A percentile compares a stretch with the other conserved stretches of the same genome.
These are phyloP conservation scores for Boeremia exigua DNA, from an alignment of 2,329 filamentous ascomycete species.

Conservation along the genomic window DNA sequence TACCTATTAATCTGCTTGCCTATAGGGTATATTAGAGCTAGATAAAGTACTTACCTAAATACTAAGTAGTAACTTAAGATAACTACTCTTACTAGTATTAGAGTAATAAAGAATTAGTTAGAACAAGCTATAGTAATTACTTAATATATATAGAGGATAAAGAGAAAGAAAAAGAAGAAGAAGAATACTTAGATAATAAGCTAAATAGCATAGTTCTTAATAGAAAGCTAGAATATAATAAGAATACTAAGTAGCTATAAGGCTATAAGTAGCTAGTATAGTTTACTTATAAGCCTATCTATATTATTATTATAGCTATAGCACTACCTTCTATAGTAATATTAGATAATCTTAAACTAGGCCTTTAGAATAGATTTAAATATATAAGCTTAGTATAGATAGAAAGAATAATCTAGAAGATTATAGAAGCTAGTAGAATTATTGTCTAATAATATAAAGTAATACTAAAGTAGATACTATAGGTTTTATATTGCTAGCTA, in stretches of 20 bases:
- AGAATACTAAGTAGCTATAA: slow-evolving; percentile 19
- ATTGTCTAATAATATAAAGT: slow-evolving; percentile 9
- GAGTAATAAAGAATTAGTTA: neutral
- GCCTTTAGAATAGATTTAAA: slow-evolving; percentile 9
- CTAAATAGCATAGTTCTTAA: slow-evolving; percentile 5
- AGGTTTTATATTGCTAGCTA: slow-evolving; percentile 12
- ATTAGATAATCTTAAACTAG: slow-evolving; percentile 4
- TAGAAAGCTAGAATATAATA: slow-evolving; percentile 9
- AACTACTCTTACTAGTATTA: slow-evolving; percentile 1
- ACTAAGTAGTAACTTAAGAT: slow-evolving; percentile 9
- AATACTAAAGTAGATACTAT: slow-evolving; percentile 8
- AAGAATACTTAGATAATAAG: slow-evolving; percentile 6
- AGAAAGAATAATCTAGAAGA: slow-evolving; percentile 15
- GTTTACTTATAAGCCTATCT: slow-evolving; percentile 16
- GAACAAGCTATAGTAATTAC: slow-evolving; percentile 7
- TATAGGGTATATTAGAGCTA: no score
- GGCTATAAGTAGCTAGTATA: slow-evolving; percentile 13
- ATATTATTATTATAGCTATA: slow-evolving; percentile 11
- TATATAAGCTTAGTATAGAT: slow-evolving; percentile 3
- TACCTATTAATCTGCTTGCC: no score
- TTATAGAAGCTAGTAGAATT: slow-evolving; percentile 14
- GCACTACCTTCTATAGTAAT: neutral
- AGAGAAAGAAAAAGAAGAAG: slow-evolving; percentile 13
- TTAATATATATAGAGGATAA: slow-evolving; percentile 5
- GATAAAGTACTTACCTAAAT: slow-evolving; percentile 17